Evolutionary conservation across 1,139 yeast genomes (phyloP), one percentile per base, ranked within the genome.

Genomic region (Magnusiomyces fungicola): DNA sequence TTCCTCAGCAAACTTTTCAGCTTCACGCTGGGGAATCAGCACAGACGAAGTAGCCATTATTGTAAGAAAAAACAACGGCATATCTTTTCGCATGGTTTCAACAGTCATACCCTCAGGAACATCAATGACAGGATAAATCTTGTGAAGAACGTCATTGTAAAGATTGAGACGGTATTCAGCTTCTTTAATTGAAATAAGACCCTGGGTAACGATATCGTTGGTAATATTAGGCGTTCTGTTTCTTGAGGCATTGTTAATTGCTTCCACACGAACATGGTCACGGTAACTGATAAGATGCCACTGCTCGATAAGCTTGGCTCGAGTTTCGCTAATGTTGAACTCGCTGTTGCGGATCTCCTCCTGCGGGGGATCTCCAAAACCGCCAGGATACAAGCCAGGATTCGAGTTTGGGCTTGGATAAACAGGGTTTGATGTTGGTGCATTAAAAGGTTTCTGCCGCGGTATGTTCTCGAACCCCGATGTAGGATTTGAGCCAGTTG

Each of bases 31-130:
- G 9, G 16, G 39, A 4, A 19, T 36, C 21, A 29, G 21, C 36
- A 74, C 62, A 4, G 83, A 78, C 1, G 86, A 69, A 12, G 80
- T 74, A 1, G 86, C 74, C 77, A 88, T 77, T 22, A 87, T 68
- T 0, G 85, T 72, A 45, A 81, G 75, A 56, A 86, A 78, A 44
- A 88, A 64, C 39, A 76, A 70, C 1, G 95, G 95, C 47, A 72
- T 74, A 1, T 72, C 66, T 7, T 61, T 61, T 45, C 81, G 70
- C 47, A 88, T 61, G 19, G 69, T 70, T 16, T 75, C 78, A 2
- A 77, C 72, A 1, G 76, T 64, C 16, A 70, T 52, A 24, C 69
- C 66, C 0, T 60, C 65, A 0, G 80, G 76, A 2, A 85, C 61
- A 30, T 69, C 73, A 18, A 86, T 74, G 45, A 82, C 72, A 2